A percentile compares a stretch with the other conserved stretches of the same genome.
Evolutionary conservation across 495 filamentous ascomycete species (phyloP).

Genomic region (Penicillium taxi): DNA sequence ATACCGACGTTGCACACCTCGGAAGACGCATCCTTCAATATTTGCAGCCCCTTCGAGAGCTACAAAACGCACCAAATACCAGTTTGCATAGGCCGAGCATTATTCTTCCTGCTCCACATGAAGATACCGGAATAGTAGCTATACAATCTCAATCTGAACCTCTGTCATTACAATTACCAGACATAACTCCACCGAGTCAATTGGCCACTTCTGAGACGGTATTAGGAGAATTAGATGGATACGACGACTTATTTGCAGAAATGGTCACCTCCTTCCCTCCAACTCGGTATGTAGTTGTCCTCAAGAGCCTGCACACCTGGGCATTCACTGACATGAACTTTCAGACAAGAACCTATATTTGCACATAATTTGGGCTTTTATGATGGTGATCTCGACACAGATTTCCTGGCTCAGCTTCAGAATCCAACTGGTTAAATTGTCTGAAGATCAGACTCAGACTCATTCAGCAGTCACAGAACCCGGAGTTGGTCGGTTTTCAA

Average conservation of each 20-base stretch:
- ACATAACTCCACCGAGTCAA: too few relatives aligned
- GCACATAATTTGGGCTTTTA: slow-evolving; percentile 24
- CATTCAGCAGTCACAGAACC: neutral
- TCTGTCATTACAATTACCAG: too few relatives aligned
- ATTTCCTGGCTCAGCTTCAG: slow-evolving; percentile 20
- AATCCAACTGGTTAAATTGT: too few relatives aligned
- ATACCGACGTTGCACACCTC: neutral
- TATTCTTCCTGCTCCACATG: too few relatives aligned
- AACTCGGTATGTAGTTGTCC: slow-evolving; percentile 5
- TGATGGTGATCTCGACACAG: slow-evolving; percentile 18
- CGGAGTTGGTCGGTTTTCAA: too few relatives aligned
- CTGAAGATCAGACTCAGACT: neutral
- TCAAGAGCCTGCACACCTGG: neutral
- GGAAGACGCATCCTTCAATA: neutral
- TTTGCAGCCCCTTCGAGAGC: neutral
- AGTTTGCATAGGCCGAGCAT: too few relatives aligned
- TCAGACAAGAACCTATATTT: slow-evolving; percentile 17
- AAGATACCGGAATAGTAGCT: too few relatives aligned
- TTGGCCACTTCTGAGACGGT: too few relatives aligned
- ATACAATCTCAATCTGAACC: too few relatives aligned
- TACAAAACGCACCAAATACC: too few relatives aligned
- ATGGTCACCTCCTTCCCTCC: slow-evolving; percentile 15
- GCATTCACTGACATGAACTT: neutral
- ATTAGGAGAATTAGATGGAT: slow-evolving; percentile 9
- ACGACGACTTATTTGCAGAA: slow-evolving; percentile 19